A percentile compares a stretch with the other conserved stretches of the same genome.
phyloP scores from a whole-genome alignment of 768 basidiomycete species.

The Boletellus emodensis region DNA sequence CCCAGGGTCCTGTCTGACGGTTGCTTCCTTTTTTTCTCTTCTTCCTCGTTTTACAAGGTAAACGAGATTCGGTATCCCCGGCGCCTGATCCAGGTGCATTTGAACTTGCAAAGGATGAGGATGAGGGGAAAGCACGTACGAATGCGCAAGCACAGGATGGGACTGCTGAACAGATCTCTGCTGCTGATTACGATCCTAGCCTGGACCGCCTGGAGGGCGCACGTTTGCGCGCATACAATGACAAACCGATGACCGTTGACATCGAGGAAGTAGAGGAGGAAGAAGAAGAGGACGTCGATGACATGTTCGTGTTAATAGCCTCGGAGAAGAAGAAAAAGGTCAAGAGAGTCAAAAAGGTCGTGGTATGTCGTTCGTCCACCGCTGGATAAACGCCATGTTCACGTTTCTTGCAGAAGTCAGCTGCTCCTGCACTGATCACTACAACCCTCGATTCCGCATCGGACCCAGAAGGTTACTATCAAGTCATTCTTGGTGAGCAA shows the following conservation, averaged over 20 bases:
- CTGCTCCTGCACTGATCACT: slow-evolving; percentile 61
- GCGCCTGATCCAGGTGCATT: slow-evolving; percentile 60
- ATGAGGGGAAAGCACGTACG: slow-evolving; percentile 45
- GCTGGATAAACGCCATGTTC: background rate
- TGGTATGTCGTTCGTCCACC: slow-evolving; percentile 35
- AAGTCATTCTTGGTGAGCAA: slow-evolving; percentile 89
- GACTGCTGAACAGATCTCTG: slow-evolving; percentile 69
- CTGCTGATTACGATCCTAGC: slow-evolving; percentile 89
- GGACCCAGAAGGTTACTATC: slow-evolving; percentile 94
- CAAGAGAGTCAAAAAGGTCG: slow-evolving; percentile 57
- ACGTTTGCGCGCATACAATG: slow-evolving; percentile 54
- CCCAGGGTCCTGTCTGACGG: background rate
- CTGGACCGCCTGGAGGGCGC: slow-evolving; percentile 84
- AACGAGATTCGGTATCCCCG: slow-evolving; percentile 52
- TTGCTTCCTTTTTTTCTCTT: background rate
- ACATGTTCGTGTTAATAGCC: slow-evolving; percentile 82
- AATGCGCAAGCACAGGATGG: slow-evolving; percentile 44
- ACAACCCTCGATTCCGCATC: slow-evolving; percentile 87
- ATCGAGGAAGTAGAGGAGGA: slow-evolving; percentile 48
- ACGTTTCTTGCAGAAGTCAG: slow-evolving; percentile 37
- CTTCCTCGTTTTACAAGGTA: slow-evolving; percentile 30
- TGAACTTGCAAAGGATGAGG: slow-evolving; percentile 62
- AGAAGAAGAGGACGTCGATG: slow-evolving; percentile 84
- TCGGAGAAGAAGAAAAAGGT: slow-evolving; percentile 47
- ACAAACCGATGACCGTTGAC: slow-evolving; percentile 36